These are phyloP conservation scores for Saccharomyces mikatae DNA, from an alignment of 805 yeast species.

Conservation along the genomic window DNA sequence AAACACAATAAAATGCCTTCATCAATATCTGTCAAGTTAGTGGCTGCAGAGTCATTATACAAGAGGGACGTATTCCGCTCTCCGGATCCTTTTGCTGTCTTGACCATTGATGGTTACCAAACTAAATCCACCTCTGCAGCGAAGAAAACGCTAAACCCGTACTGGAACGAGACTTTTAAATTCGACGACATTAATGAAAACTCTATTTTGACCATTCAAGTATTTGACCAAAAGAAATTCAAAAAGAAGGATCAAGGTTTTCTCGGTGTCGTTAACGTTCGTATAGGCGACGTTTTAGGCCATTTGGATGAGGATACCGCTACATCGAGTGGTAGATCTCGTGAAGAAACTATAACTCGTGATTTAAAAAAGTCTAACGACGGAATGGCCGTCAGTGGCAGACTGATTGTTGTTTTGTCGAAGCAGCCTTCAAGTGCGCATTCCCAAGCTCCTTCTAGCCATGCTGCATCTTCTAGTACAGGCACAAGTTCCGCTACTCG, in stretches of 20 bases:
- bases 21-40: constrained; percentile 58
- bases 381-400: constrained; percentile 86
- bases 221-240: constrained; percentile 94
- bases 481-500: constrained; percentile 12
- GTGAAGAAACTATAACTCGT: constrained; percentile 83
- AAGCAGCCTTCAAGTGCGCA: constrained; percentile 13
- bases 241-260: constrained; percentile 98
- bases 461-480: constrained; percentile 21
- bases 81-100: constrained; percentile 96
- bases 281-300: constrained; percentile 68
- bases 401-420: constrained; percentile 69
- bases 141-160: constrained; percentile 89
- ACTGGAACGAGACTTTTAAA: constrained; percentile 90
- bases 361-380: constrained; percentile 89
- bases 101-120: constrained; percentile 95
- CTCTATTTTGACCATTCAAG: constrained; percentile 83
- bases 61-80: constrained; percentile 92
- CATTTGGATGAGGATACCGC: constrained; percentile 50
- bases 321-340: constrained; percentile 15
- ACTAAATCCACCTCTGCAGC: constrained; percentile 92
- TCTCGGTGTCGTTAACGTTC: constrained; percentile 87
- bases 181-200: constrained; percentile 69
- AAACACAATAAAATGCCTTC: constrained; percentile 13
- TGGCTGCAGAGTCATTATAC: constrained; percentile 92
- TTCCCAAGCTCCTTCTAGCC: constrained; percentile 7